Evolutionary conservation across 2,329 filamentous ascomycete genomes (phyloP), one percentile per base, ranked within the genome.

Genomic region (Scopulariopsis brevicaulis): DNA sequence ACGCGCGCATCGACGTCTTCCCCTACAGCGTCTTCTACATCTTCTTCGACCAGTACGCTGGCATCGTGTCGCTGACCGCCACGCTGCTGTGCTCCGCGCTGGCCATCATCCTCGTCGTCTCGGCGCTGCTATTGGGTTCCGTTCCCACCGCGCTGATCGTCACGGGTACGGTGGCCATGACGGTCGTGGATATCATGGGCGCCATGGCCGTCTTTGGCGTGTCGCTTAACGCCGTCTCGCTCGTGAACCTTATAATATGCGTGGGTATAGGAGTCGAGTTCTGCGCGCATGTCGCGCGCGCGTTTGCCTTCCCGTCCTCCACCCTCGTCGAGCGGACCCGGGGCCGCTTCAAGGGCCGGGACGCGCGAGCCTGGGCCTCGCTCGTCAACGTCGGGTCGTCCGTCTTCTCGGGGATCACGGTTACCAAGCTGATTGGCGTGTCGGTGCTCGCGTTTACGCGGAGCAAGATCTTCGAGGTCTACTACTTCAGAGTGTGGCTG

Each of bases 401-500:
- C 53, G 95, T 99, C 14, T 95, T 99, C 67, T 95, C 89, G 35
- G 94, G 94, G 2, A 99, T 99, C 69, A 97, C 93, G 0, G 79
- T 99, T 56, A 99, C 94, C 2, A 99, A 99, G 73, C 80, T 99
- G 1, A 77, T 99, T 1, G 94, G 94, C 3, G 93, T 99, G 0
- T 86, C 81, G 53, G 94, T 99, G 40, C 77, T 99, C 22, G 94
- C 94, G 0, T 99, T 96, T 67, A 99, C 94, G 8, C 79, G 89
- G 56, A 96, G 90, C 71, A 99, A 97, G 82, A 99, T 99, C 67
- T 99, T 99, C 66, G 95, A 99, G 75, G 90, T 99, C 59, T 99
- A 99, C 74, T 99, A 99, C 73, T 99, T 99, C 79, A 83, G 94
- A 51, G 89, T 99, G 51, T 99, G 94, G 94, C 76, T 96, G 20